Percentiles rank a stretch among this genome's conserved stretches.
phyloP scores from a whole-genome alignment of 75 land plant genomes.

The Cunninghamia lanceolata region DNA sequence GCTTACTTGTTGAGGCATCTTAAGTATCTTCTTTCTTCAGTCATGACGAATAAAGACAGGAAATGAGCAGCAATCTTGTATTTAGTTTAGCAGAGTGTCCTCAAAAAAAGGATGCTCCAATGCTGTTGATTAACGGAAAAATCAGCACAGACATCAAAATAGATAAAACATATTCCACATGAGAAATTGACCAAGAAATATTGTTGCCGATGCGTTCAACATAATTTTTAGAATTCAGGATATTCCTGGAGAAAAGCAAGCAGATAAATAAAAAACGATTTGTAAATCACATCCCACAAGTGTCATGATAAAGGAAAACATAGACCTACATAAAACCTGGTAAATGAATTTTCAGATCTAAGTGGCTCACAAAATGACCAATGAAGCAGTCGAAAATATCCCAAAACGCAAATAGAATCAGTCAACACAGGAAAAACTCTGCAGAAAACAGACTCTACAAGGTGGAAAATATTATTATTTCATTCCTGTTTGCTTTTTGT shows the following conservation, averaged over 20 bases:
- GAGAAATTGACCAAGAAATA: background rate
- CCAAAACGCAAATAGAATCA: background rate
- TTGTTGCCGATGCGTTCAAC: background rate
- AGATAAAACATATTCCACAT: background rate
- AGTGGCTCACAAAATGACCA: background rate
- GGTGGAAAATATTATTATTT: background rate
- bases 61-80: background rate
- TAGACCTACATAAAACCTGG: background rate
- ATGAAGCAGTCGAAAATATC: background rate
- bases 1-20: background rate
- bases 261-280: background rate
- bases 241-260: background rate
- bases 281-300: background rate
- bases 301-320: too few relatives aligned
- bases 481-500: background rate
- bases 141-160: background rate
- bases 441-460: background rate
- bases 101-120: background rate
- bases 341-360: background rate
- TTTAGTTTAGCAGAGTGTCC: background rate
- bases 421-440: background rate
- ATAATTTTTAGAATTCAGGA: background rate
- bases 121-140: background rate
- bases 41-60: too few relatives aligned
- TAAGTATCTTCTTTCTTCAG: too few relatives aligned